These are phyloP conservation scores for Primulina huaijiensis DNA, from an alignment of 257 asterid genomes.

Conservation along the genomic window DNA sequence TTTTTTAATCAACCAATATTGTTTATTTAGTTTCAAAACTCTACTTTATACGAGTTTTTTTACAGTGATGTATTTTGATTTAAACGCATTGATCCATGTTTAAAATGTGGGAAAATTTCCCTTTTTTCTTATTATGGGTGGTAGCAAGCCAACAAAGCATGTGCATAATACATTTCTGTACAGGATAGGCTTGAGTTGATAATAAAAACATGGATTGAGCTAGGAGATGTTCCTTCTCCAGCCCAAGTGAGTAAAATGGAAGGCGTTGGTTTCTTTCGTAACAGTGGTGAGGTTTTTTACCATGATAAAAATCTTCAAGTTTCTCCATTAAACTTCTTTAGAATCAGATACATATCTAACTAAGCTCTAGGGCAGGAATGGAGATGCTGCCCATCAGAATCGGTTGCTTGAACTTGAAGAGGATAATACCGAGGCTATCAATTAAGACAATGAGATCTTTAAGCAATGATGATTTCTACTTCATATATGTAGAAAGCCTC, in stretches of 20 bases:
- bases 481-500: slow-evolving; percentile 65
- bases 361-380: slow-evolving; percentile 49
- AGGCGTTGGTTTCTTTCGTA: slow-evolving; percentile 55
- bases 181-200: slow-evolving; percentile 92
- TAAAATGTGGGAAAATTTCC: background rate
- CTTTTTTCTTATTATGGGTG: background rate
- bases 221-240: slow-evolving; percentile 69
- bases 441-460: slow-evolving; percentile 52
- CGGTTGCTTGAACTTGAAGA: slow-evolving; percentile 62
- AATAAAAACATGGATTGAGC: slow-evolving; percentile 58
- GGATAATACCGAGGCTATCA: slow-evolving; percentile 53
- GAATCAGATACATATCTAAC: slow-evolving; percentile 22
- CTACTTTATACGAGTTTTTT: background rate
- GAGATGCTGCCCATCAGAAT: slow-evolving; percentile 67
- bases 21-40: background rate
- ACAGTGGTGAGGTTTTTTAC: slow-evolving; percentile 46
- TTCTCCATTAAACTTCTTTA: slow-evolving; percentile 17
- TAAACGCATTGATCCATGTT: background rate
- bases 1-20: slow-evolving; percentile 4
- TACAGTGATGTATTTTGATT: slow-evolving; percentile 1
- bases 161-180: slow-evolving; percentile 23
- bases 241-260: slow-evolving; percentile 87
- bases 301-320: background rate
- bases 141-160: background rate
- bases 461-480: slow-evolving; percentile 50